phyloP scores from a whole-genome alignment of 352 stramenopile species.

The Aphanomyces invadans region DNA sequence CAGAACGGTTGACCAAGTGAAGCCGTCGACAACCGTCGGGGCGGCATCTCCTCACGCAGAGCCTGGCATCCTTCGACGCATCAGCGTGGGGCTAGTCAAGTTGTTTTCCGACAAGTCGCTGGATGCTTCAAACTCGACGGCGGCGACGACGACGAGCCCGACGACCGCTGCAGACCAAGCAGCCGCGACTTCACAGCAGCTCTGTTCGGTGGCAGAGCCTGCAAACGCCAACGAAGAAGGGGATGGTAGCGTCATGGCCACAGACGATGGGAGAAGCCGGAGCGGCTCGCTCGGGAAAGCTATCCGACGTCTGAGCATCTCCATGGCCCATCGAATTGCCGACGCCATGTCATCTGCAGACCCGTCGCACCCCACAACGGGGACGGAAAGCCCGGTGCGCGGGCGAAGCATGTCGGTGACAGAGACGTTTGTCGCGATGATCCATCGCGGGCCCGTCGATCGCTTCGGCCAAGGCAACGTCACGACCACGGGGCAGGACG shows the following conservation, averaged over 20 bases:
- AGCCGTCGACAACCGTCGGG: no score
- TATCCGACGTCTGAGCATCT: not conserved
- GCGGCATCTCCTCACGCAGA: no score
- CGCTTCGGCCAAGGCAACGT: not conserved
- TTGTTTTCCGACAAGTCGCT: not conserved
- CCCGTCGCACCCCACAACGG: no score
- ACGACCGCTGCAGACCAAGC: not conserved
- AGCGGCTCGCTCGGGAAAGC: not conserved
- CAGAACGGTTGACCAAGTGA: no score
- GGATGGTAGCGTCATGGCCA: no score
- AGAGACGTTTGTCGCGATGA: not conserved
- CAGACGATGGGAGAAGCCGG: no score
- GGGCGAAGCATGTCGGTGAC: not conserved
- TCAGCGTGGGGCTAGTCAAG: not conserved
- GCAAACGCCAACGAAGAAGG: not conserved
- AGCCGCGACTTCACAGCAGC: not conserved
- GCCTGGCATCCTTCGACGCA: not conserved
- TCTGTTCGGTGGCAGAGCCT: not conserved
- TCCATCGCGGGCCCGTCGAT: not conserved
- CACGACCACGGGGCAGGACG: slow-evolving; percentile 8
- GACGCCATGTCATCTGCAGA: not conserved
- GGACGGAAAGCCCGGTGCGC: not conserved
- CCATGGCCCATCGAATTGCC: not conserved
- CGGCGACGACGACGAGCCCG: not conserved
- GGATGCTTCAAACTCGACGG: not conserved